Evolutionary conservation across 345 rosid genomes (phyloP).

Genomic region (Rubroshorea leprosula): DNA sequence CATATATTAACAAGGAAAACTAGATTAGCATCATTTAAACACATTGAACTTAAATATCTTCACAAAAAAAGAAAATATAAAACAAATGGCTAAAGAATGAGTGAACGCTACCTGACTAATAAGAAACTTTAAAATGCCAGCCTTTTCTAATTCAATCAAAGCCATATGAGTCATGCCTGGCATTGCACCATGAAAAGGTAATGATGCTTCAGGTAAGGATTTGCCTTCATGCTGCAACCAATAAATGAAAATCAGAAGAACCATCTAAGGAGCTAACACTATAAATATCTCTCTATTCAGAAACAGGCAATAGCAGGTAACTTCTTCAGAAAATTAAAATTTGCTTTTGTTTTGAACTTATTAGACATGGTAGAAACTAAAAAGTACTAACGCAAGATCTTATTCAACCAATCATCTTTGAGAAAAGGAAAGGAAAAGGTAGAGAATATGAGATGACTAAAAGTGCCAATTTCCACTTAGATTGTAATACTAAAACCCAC

Average conservation of each 20-base stretch:
- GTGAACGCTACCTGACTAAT: constrained; percentile 68
- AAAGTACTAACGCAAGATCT: no score
- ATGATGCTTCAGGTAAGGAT: constrained; percentile 81
- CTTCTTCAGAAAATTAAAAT: constrained; percentile 1
- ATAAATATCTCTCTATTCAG: neutral
- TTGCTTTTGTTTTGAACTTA: neutral
- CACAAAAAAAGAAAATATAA: neutral
- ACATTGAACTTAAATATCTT: neutral
- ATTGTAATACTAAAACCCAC: neutral
- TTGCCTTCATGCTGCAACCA: constrained; percentile 76
- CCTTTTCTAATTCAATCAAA: constrained; percentile 82
- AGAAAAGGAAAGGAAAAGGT: neutral
- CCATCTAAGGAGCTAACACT: neutral
- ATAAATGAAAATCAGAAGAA: constrained; percentile 10
- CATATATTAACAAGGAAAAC: no score
- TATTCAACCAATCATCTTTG: no score
- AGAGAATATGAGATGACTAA: neutral
- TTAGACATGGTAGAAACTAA: neutral
- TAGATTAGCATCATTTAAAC: neutral
- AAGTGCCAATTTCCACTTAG: neutral
- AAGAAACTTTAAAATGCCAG: constrained; percentile 77
- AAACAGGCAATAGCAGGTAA: neutral
- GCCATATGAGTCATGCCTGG: constrained; percentile 98
- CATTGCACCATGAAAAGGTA: constrained; percentile 96
- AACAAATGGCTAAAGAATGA: constrained; percentile 3